Evolutionary conservation across 1,284 basidiomycete genomes (phyloP).

Genomic region (Sanghuangporus weigelae): DNA sequence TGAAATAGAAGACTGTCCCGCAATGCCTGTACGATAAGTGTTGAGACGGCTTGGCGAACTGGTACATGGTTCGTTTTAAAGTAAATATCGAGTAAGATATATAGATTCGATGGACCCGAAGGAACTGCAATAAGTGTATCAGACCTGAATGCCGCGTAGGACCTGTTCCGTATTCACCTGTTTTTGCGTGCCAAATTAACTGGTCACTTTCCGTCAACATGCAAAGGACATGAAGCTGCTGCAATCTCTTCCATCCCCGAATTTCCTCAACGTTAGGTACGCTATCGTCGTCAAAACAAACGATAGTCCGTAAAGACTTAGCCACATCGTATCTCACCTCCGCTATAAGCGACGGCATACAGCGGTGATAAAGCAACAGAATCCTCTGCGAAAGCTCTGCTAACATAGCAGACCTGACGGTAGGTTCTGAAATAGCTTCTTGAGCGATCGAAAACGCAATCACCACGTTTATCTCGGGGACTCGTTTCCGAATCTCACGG

Average conservation of each 20-base stretch:
- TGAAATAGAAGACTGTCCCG: conserved; percentile 76
- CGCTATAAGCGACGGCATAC: conserved; percentile 65
- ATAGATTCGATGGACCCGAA: conserved; percentile 41
- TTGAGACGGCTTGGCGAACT: conserved; percentile 50
- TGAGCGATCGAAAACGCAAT: conserved; percentile 65
- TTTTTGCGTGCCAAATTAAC: conserved; percentile 73
- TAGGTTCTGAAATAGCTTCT: conserved; percentile 28
- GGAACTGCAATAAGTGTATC: conserved; percentile 39
- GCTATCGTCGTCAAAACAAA: conserved; percentile 24
- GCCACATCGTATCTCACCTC: conserved; percentile 86
- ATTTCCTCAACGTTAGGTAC: conserved; percentile 17
- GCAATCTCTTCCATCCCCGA: conserved; percentile 51
- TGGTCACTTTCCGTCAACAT: conserved; percentile 69
- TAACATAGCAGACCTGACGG: conserved; percentile 50
- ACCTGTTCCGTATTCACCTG: conserved; percentile 40
- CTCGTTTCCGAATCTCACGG: conserved; percentile 66
- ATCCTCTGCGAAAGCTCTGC: conserved; percentile 76
- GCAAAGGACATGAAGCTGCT: conserved; percentile 76
- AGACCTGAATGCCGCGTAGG: conserved; percentile 29
- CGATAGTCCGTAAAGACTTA: conserved; percentile 61
- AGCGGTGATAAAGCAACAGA: conserved; percentile 79
- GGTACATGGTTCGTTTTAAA: conserved; percentile 44
- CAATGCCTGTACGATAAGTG: conserved; percentile 59
- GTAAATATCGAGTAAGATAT: conserved; percentile 64
- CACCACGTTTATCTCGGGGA: conserved; percentile 82